These are phyloP conservation scores for Litsea cubeba DNA, from an alignment of 164 flowering plant species.

Conservation along the genomic window DNA sequence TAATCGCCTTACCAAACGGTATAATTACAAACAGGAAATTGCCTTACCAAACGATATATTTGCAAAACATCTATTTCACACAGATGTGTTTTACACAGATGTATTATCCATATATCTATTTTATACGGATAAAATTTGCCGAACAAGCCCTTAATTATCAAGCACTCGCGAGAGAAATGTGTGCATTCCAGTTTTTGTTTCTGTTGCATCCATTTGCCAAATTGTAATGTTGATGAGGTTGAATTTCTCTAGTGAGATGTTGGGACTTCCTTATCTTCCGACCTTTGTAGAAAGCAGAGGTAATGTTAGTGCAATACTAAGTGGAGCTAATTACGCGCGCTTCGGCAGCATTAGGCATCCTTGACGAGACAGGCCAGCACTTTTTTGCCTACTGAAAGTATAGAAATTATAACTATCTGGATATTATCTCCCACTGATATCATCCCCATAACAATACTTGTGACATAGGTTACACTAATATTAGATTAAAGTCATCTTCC, in stretches of 20 bases:
- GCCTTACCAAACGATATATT: too few species aligned
- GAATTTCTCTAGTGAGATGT: conserved; percentile 33
- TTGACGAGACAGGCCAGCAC: conserved; percentile 63
- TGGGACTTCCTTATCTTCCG: conserved; percentile 41
- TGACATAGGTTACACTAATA: too few species aligned
- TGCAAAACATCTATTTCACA: too few species aligned
- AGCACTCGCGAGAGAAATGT: background rate
- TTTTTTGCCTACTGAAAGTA: background rate
- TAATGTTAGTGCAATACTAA: conserved; percentile 26
- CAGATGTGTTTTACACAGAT: too few species aligned
- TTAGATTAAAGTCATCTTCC: too few species aligned
- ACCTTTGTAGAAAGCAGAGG: conserved; percentile 50
- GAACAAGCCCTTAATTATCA: too few species aligned
- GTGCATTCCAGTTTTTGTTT: background rate
- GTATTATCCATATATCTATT: too few species aligned
- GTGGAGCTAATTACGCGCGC: conserved; percentile 59
- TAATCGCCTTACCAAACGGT: too few species aligned
- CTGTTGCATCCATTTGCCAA: background rate
- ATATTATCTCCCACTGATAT: conserved; percentile 19
- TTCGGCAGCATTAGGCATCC: conserved; percentile 73
- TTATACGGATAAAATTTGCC: too few species aligned
- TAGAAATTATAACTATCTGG: background rate
- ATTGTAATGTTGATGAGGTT: background rate
- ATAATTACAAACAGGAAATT: too few species aligned
- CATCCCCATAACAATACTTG: too few species aligned